Percentiles rank a stretch among this genome's conserved stretches.
Conservation (phyloP, 2,329 filamentous ascomycete genomes). For the Arthrobotrys pseudoclavata region DNA sequence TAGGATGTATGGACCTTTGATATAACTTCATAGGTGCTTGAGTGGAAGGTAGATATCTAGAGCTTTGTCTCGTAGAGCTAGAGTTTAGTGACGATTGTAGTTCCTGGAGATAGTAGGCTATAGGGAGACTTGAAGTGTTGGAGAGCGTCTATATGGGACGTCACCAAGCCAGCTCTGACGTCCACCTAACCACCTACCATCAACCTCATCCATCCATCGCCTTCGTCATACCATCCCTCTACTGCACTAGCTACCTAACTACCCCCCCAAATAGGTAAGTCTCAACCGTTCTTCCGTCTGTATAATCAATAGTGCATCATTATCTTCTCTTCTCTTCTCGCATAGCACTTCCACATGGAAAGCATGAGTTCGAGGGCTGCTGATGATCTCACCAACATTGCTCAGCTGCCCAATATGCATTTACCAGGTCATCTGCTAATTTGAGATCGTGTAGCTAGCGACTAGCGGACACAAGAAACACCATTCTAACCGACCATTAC, state of each 20-base stretch:
- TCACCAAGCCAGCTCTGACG: not conserved
- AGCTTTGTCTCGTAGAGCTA: too few relatives aligned
- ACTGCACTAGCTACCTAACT: not conserved
- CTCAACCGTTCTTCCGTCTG: not conserved
- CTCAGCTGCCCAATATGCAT: not conserved
- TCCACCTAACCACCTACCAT: not conserved
- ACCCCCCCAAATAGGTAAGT: not conserved
- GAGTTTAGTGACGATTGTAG: too few relatives aligned
- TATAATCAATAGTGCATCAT: not conserved
- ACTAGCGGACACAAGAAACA: constrained; percentile 17
- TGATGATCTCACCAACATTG: not conserved
- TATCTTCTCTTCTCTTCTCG: not conserved
- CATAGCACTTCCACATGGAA: not conserved
- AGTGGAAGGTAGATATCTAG: too few relatives aligned
- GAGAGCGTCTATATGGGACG: not conserved
- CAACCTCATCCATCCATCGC: not conserved
- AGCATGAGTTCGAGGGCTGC: constrained; percentile 17
- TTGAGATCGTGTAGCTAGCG: not conserved
- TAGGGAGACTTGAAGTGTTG: not conserved
- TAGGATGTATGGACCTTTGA: too few relatives aligned
- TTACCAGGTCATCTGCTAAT: constrained; percentile 7
- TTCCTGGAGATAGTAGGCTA: not conserved
- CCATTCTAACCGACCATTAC: constrained; percentile 22
- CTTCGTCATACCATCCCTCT: not conserved
- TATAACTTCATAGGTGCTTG: too few relatives aligned